Percentiles rank a stretch among this genome's conserved stretches.
Evolutionary conservation across 2,329 filamentous ascomycete genomes (phyloP).

Genomic region (Colletotrichum cuscutae): DNA sequence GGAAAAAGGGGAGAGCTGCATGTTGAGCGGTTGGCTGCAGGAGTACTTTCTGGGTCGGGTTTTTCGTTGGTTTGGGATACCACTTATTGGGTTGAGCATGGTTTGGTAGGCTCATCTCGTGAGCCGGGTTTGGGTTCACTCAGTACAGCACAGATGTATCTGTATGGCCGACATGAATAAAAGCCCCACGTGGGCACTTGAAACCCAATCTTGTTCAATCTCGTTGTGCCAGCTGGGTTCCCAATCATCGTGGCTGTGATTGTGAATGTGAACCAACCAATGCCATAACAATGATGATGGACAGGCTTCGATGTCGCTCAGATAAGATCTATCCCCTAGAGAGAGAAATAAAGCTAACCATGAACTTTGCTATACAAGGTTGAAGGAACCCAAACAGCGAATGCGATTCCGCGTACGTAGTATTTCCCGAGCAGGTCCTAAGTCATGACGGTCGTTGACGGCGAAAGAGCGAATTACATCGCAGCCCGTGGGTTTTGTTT

Average conservation of each 20-base stretch:
- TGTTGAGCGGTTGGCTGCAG: constrained; percentile 1
- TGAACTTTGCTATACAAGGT: not conserved
- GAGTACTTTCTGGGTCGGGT: constrained; percentile 23
- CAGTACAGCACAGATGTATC: constrained; percentile 13
- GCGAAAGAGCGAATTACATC: too few species aligned
- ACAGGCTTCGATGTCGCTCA: not conserved
- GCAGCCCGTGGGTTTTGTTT: not conserved
- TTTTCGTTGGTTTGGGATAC: constrained; percentile 34
- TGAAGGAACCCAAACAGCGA: not conserved
- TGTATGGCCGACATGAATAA: constrained; percentile 23
- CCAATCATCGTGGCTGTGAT: not conserved
- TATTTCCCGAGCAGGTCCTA: not conserved
- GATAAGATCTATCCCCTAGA: not conserved
- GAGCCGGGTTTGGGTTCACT: constrained; percentile 23
- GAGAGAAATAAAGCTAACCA: not conserved
- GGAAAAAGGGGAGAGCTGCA: not conserved
- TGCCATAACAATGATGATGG: not conserved
- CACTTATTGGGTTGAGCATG: constrained; percentile 33
- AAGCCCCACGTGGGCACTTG: constrained; percentile 28
- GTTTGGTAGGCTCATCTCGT: constrained; percentile 18
- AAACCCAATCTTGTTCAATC: not conserved
- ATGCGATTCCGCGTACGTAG: not conserved
- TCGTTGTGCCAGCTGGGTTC: not conserved
- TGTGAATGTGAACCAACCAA: not conserved
- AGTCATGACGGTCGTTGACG: not conserved